Evolutionary conservation across 768 basidiomycete species (phyloP).

Genomic region (Vishniacozyma victoriae): DNA sequence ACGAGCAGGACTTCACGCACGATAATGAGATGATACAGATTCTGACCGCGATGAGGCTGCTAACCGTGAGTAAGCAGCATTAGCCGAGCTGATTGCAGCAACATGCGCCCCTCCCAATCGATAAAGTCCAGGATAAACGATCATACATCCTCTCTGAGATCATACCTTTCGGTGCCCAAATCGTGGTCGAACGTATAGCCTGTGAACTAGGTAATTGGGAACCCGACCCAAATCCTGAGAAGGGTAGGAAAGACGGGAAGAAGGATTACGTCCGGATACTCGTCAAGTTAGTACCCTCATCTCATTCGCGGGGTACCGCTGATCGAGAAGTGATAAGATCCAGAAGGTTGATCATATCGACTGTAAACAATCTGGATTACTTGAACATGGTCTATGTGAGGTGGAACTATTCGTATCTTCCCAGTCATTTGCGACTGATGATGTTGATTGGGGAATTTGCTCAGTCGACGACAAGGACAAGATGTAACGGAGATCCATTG

Average conservation of each 20-base stretch:
- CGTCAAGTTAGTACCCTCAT: conserved; percentile 52
- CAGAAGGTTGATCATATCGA: conserved; percentile 26
- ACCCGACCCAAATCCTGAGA: conserved; percentile 32
- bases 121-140: conserved; percentile 15
- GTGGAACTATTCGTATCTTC: conserved; percentile 64
- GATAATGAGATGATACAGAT: conserved; percentile 81
- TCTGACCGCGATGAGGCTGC: conserved; percentile 58
- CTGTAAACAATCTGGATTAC: conserved; percentile 35
- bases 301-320: background rate
- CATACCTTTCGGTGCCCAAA: conserved; percentile 67
- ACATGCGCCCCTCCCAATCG: conserved; percentile 21
- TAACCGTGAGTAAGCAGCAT: conserved; percentile 46
- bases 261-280: conserved; percentile 64
- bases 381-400: conserved; percentile 57
- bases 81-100: conserved; percentile 14
- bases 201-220: conserved; percentile 48
- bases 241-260: conserved; percentile 20
- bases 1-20: conserved; percentile 72
- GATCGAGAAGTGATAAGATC: conserved; percentile 42
- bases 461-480: background rate
- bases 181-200: conserved; percentile 62
- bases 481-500: background rate
- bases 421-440: conserved; percentile 61
- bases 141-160: conserved; percentile 47
- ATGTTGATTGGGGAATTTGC: conserved; percentile 60